Percentiles rank a stretch among this genome's conserved stretches.
These are phyloP conservation scores for Linum trigynum DNA, from an alignment of 345 rosid genomes.

Conservation along the genomic window DNA sequence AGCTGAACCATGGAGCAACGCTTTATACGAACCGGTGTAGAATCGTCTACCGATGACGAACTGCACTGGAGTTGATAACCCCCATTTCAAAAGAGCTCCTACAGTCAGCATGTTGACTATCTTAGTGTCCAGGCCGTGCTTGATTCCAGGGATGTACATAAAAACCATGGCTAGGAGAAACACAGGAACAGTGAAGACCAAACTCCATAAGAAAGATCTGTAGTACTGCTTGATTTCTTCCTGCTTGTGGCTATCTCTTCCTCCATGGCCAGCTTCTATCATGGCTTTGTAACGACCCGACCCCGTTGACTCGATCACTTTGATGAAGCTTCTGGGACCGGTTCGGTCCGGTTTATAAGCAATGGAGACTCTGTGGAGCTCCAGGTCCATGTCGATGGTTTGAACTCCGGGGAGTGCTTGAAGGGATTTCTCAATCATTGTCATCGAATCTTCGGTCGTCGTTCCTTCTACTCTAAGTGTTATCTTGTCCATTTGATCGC, in stretches of 20 bases:
- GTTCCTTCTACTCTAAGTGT: constrained; percentile 66
- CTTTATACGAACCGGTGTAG: constrained; percentile 68
- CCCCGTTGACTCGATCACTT: constrained; percentile 73
- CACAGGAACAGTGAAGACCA: constrained; percentile 74
- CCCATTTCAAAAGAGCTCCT: constrained; percentile 67
- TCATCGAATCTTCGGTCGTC: constrained; percentile 38
- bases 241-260: constrained; percentile 45
- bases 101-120: constrained; percentile 64
- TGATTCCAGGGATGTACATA: constrained; percentile 66
- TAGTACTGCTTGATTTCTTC: constrained; percentile 59
- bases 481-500: constrained; percentile 60
- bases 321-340: constrained; percentile 68
- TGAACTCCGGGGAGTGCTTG: constrained; percentile 85
- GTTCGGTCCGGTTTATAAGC: constrained; percentile 66
- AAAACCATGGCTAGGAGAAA: constrained; percentile 77
- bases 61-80: constrained; percentile 72
- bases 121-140: constrained; percentile 45
- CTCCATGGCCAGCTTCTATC: constrained; percentile 58
- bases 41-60: constrained; percentile 77
- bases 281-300: constrained; percentile 54
- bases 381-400: constrained; percentile 20
- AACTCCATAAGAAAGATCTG: constrained; percentile 70
- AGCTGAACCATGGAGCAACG: constrained; percentile 70
- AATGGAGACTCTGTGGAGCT: constrained; percentile 36
- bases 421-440: constrained; percentile 49